phyloP scores from a whole-genome alignment of 2,329 filamentous ascomycete genomes.

The Karstenula rhodostoma region DNA sequence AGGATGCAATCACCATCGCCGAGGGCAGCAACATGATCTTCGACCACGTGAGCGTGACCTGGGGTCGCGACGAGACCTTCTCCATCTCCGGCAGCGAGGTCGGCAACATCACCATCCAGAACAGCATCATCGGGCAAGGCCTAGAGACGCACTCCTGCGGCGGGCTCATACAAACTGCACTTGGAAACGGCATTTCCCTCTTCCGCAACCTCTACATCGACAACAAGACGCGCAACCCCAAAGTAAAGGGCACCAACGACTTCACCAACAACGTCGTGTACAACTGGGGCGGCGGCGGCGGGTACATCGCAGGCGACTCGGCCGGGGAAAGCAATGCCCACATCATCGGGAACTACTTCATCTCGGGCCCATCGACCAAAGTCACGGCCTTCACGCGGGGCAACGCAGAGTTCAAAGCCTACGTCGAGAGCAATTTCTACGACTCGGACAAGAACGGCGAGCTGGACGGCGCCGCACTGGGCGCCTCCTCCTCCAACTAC shows the following conservation, averaged over 20 bases:
- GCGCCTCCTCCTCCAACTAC: constrained; percentile 55
- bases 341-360: constrained; percentile 66
- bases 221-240: constrained; percentile 66
- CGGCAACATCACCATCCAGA: constrained; percentile 60
- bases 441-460: constrained; percentile 60
- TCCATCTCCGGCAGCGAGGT: constrained; percentile 58
- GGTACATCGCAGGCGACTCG: constrained; percentile 64
- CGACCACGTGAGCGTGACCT: constrained; percentile 63
- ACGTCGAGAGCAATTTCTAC: constrained; percentile 62
- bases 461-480: constrained; percentile 59
- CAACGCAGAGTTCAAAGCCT: constrained; percentile 63
- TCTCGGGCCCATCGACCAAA: constrained; percentile 61
- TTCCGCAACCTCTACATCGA: constrained; percentile 66
- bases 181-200: constrained; percentile 57
- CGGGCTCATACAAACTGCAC: constrained; percentile 59
- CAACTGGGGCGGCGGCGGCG: constrained; percentile 64
- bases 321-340: constrained; percentile 58
- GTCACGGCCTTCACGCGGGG: constrained; percentile 63
- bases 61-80: constrained; percentile 66
- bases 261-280: constrained; percentile 62
- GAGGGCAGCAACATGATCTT: constrained; percentile 64
- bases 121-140: constrained; percentile 63
- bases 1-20: constrained; percentile 63
- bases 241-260: constrained; percentile 65
- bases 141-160: constrained; percentile 63